A percentile compares a stretch with the other conserved stretches of the same genome.
Conservation (phyloP, 202 grass and related monocot species). For the Setaria viridis region DNA sequence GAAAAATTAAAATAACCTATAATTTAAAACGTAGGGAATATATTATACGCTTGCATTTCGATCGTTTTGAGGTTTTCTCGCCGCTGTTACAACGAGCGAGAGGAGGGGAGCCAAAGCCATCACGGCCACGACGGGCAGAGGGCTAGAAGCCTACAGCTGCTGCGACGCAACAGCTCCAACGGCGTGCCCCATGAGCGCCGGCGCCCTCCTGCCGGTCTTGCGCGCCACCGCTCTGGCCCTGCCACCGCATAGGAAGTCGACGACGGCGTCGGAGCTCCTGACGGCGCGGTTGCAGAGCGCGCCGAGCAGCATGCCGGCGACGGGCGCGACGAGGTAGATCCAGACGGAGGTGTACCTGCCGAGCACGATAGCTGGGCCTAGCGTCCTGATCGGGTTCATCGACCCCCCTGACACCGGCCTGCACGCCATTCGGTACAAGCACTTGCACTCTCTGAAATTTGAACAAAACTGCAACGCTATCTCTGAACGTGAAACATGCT, state of each 20-base stretch:
- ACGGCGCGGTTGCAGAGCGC: conserved; percentile 45
- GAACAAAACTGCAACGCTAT: too few relatives aligned
- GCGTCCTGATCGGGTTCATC: conserved; percentile 80
- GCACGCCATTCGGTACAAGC: too few relatives aligned
- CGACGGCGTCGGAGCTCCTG: conserved; percentile 16
- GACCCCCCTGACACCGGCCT: conserved; percentile 71
- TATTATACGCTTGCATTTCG: too few relatives aligned
- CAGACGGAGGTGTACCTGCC: conserved; percentile 65
- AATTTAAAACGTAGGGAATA: too few relatives aligned
- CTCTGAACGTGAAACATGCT: too few relatives aligned
- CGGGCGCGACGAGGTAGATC: conserved; percentile 78
- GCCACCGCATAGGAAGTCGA: conserved; percentile 38
- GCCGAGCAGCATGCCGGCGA: conserved; percentile 69
- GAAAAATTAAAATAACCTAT: too few relatives aligned
- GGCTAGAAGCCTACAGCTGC: background rate
- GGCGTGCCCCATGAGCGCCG: background rate
- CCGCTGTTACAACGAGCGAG: too few relatives aligned
- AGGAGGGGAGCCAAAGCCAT: background rate
- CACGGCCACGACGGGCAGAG: background rate
- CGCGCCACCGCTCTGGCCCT: background rate
- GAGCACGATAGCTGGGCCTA: conserved; percentile 73
- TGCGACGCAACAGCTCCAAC: background rate
- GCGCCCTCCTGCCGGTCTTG: background rate
- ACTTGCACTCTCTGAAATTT: too few relatives aligned
- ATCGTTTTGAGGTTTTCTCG: too few relatives aligned